Percentiles rank a stretch among this genome's conserved stretches.
These are phyloP conservation scores for Kwoniella bestiolae DNA, from an alignment of 768 basidiomycete species.

Conservation along the genomic window DNA sequence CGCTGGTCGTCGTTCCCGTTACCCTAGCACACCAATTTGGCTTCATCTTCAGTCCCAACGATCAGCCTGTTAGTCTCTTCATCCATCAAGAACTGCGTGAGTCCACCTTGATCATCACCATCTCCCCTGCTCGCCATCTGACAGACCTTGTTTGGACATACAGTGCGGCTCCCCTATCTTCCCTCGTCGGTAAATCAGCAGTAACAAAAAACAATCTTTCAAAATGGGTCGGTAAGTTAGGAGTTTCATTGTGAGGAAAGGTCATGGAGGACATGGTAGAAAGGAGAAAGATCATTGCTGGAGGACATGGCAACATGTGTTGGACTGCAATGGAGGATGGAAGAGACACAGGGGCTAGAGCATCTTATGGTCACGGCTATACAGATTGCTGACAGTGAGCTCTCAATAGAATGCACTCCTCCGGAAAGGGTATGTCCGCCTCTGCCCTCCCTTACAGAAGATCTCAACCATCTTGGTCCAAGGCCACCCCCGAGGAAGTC, in stretches of 20 bases:
- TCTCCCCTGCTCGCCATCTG: not conserved
- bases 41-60: not conserved
- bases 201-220: conserved; percentile 31
- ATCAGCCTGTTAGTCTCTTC: not conserved
- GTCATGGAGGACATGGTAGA: not conserved
- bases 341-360: not conserved
- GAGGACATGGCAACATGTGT: too few relatives aligned
- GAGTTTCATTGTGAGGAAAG: not conserved
- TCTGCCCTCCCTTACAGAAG: conserved; percentile 98
- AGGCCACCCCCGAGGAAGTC: conserved; percentile 92
- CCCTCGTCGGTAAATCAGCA: conserved; percentile 29
- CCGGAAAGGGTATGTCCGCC: conserved; percentile 99
- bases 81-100: conserved; percentile 33
- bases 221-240: conserved; percentile 57
- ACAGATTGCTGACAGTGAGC: conserved; percentile 8
- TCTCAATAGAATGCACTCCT: conserved; percentile 91
- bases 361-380: conserved; percentile 13
- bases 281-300: not conserved
- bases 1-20: not conserved
- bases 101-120: not conserved
- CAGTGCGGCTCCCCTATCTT: conserved; percentile 25
- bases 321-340: not conserved
- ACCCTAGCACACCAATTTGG: not conserved
- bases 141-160: not conserved
- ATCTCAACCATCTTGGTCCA: conserved; percentile 92